These are phyloP conservation scores for Canavalia ensiformis DNA, from an alignment of 306 rosid species.

Conservation along the genomic window DNA sequence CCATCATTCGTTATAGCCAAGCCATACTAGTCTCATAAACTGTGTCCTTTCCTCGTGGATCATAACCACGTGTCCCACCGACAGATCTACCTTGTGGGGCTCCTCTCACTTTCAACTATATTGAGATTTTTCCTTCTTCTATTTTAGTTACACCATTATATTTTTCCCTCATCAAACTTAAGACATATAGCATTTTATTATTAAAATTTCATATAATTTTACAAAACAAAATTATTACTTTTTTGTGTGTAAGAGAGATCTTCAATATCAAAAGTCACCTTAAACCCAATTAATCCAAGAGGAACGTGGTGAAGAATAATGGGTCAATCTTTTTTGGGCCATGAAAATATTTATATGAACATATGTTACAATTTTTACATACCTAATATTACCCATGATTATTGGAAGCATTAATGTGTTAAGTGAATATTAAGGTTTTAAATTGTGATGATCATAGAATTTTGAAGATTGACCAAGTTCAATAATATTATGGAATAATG, in stretches of 20 bases:
- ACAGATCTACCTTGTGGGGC: slow-evolving; percentile 50
- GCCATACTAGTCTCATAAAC: slow-evolving; percentile 47
- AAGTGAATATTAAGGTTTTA: not conserved
- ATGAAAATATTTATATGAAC: too few species aligned
- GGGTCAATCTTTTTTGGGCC: too few species aligned
- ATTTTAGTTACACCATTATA: not conserved
- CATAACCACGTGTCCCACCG: slow-evolving; percentile 72
- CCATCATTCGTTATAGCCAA: slow-evolving; percentile 60
- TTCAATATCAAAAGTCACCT: too few species aligned
- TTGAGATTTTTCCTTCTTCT: not conserved
- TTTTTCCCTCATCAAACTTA: not conserved
- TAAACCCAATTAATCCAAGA: not conserved
- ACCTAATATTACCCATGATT: not conserved
- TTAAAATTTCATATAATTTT: not conserved
- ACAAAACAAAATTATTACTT: too few species aligned
- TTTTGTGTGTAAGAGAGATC: too few species aligned
- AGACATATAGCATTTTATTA: not conserved
- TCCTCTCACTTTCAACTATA: slow-evolving; percentile 23
- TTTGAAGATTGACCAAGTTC: too few species aligned
- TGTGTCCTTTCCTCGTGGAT: slow-evolving; percentile 59
- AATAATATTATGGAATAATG: too few species aligned
- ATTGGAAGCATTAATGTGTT: not conserved
- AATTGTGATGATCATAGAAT: too few species aligned
- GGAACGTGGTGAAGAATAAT: too few species aligned
- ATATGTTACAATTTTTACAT: not conserved